Conservation (phyloP, 1,284 basidiomycete species). For the Apiotrichum sp. region DNA sequence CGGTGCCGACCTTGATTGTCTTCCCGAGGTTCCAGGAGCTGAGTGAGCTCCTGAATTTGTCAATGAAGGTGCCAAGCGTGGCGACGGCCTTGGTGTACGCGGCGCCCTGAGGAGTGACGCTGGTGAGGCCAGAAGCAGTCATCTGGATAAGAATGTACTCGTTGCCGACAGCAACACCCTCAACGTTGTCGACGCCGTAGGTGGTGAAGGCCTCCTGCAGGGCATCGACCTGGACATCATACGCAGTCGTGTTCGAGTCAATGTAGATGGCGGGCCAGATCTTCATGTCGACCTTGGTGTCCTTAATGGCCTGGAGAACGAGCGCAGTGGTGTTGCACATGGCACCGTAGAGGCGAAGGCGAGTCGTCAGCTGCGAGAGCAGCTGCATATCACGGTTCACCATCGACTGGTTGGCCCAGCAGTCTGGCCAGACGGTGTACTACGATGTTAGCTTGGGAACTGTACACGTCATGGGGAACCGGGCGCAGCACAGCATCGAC, state of each 20-base stretch:
- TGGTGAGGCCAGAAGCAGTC: conserved; percentile 35
- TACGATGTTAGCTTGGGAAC: background rate
- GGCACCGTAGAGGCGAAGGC: conserved; percentile 43
- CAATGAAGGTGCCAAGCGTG: conserved; percentile 60
- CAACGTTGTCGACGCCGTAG: conserved; percentile 71
- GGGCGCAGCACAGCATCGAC: too few relatives aligned
- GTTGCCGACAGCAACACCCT: conserved; percentile 55
- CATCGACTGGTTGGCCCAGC: conserved; percentile 22
- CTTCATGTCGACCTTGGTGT: conserved; percentile 79
- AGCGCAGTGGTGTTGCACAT: conserved; percentile 53
- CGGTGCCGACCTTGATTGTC: conserved; percentile 69
- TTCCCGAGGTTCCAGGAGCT: conserved; percentile 48
- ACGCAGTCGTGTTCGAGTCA: conserved; percentile 61
- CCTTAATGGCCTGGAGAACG: conserved; percentile 69
- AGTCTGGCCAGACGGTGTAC: background rate
- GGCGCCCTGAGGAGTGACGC: conserved; percentile 20
- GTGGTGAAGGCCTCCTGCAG: conserved; percentile 60
- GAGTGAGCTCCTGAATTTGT: conserved; percentile 54
- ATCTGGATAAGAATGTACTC: conserved; percentile 71
- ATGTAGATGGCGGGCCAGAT: conserved; percentile 79
- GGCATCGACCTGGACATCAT: conserved; percentile 62
- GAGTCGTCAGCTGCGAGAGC: conserved; percentile 44
- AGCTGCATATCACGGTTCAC: conserved; percentile 49
- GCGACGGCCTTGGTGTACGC: conserved; percentile 40
- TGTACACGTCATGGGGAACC: too few relatives aligned